phyloP scores from a whole-genome alignment of 2,329 filamentous ascomycete species.

The Chaetomiaceae sp. region DNA sequence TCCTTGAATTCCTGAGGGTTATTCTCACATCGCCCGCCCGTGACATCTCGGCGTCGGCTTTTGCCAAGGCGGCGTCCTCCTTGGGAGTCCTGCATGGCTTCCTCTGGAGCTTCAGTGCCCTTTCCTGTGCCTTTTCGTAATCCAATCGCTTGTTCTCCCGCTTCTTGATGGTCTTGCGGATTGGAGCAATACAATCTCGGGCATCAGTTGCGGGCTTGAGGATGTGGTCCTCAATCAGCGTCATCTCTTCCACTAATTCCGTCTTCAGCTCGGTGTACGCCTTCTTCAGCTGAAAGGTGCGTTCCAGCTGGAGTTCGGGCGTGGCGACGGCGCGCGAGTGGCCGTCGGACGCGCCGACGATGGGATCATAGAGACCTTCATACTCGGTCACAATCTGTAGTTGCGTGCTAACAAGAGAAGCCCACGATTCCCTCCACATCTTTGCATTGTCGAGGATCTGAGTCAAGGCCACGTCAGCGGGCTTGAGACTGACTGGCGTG shows the following conservation, averaged over 20 bases:
- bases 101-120: conserved; percentile 63
- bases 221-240: conserved; percentile 64
- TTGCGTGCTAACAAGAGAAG: conserved; percentile 65
- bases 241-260: conserved; percentile 68
- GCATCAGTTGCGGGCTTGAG: conserved; percentile 66
- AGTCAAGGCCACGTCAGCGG: conserved; percentile 8
- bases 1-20: too few relatives aligned
- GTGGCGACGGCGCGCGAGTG: conserved; percentile 56
- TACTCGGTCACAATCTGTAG: conserved; percentile 63
- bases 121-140: conserved; percentile 71
- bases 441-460: conserved; percentile 73
- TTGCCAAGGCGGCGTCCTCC: conserved; percentile 66
- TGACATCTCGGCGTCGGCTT: conserved; percentile 66
- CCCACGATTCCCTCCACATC: conserved; percentile 76
- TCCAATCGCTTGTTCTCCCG: conserved; percentile 77
- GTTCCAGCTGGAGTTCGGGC: conserved; percentile 57
- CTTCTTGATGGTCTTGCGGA: conserved; percentile 82
- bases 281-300: conserved; percentile 60
- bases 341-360: conserved; percentile 60
- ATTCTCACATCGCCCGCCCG: conserved; percentile 55
- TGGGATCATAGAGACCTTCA: conserved; percentile 71
- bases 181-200: conserved; percentile 62
- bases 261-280: conserved; percentile 66
- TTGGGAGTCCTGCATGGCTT: conserved; percentile 68
- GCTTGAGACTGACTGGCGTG: not conserved